Conservation (phyloP, 2,329 filamentous ascomycete genomes). For the Aureobasidium pullulans region DNA sequence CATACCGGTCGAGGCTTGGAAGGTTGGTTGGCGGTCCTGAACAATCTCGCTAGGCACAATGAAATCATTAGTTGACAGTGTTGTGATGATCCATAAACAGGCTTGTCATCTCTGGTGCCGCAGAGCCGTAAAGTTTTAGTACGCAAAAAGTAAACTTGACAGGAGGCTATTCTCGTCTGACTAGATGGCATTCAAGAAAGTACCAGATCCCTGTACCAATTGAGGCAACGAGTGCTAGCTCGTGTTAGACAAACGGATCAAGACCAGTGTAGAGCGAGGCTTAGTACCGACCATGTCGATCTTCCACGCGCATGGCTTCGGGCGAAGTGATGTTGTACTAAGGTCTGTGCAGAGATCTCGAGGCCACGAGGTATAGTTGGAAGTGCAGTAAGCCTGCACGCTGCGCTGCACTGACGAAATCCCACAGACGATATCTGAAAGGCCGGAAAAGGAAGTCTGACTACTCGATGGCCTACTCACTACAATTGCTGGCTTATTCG, state of each 20-base stretch:
- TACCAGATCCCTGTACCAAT: background rate
- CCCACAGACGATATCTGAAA: background rate
- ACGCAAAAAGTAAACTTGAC: background rate
- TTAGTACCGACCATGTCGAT: background rate
- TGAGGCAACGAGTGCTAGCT: background rate
- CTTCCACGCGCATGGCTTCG: background rate
- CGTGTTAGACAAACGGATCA: background rate
- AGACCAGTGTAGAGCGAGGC: background rate
- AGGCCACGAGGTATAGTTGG: background rate
- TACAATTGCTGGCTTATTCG: background rate
- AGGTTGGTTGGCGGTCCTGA: background rate
- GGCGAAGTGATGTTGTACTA: background rate
- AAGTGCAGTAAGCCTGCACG: background rate
- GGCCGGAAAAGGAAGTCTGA: background rate
- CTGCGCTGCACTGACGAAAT: background rate
- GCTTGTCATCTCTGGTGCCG: constrained; percentile 4
- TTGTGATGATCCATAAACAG: background rate
- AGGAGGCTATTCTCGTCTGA: background rate
- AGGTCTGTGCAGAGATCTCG: background rate
- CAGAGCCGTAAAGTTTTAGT: background rate
- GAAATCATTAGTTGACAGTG: background rate
- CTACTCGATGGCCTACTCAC: background rate
- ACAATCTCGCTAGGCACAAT: background rate
- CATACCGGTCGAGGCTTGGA: background rate
- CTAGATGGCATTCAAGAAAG: background rate